Evolutionary conservation across 1,284 basidiomycete genomes (phyloP).

Genomic region (Ceratobasidium sp.): DNA sequence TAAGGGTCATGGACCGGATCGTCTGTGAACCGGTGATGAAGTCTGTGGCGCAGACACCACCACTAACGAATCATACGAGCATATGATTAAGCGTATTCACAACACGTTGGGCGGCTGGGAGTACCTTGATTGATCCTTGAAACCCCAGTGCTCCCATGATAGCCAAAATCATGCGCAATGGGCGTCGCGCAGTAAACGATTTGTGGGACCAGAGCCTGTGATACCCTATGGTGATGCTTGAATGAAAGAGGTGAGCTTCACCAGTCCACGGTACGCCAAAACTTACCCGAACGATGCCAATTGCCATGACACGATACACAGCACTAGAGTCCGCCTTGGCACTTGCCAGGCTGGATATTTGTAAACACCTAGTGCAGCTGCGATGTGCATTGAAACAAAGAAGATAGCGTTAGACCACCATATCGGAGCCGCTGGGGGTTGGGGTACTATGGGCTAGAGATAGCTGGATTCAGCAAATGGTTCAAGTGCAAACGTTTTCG

Average conservation of each 20-base stretch:
- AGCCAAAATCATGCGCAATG: slow-evolving; percentile 65
- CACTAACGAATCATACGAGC: slow-evolving; percentile 16
- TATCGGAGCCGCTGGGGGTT: slow-evolving; percentile 47
- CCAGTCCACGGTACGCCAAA: slow-evolving; percentile 19
- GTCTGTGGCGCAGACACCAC: slow-evolving; percentile 76
- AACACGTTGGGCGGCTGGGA: slow-evolving; percentile 10
- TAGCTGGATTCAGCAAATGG: background rate
- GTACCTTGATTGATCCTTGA: slow-evolving; percentile 65
- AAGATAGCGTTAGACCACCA: slow-evolving; percentile 77
- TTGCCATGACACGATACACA: slow-evolving; percentile 70
- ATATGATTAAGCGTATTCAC: background rate
- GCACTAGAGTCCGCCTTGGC: slow-evolving; percentile 57
- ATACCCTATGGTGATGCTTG: slow-evolving; percentile 75
- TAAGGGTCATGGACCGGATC: slow-evolving; percentile 78
- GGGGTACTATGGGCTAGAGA: background rate
- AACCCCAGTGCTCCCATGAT: slow-evolving; percentile 73
- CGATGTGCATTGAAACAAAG: slow-evolving; percentile 68
- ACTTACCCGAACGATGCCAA: slow-evolving; percentile 72
- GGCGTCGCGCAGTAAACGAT: slow-evolving; percentile 66
- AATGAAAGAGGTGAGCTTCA: background rate
- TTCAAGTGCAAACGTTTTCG: background rate
- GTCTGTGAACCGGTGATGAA: slow-evolving; percentile 81
- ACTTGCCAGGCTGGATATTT: slow-evolving; percentile 58
- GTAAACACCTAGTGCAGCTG: slow-evolving; percentile 63
- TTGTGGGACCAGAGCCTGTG: slow-evolving; percentile 79